These are phyloP conservation scores for Brassica hybrid DNA, from an alignment of 441 rosid species.

Conservation along the genomic window DNA sequence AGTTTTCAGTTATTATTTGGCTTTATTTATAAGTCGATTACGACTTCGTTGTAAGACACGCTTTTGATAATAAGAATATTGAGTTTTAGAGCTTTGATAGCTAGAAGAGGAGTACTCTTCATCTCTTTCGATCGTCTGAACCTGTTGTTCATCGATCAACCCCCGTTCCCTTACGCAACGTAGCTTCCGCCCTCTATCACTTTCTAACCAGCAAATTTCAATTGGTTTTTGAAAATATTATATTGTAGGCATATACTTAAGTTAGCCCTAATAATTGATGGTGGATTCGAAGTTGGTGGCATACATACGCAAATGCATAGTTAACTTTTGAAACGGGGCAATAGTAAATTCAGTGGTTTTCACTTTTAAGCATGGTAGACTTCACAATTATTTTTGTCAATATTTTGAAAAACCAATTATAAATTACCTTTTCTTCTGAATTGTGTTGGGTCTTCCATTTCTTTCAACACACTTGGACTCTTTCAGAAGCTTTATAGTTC, in stretches of 20 bases:
- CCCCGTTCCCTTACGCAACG: no score
- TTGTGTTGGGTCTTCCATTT: not conserved
- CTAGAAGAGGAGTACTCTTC: no score
- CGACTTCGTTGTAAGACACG: no score
- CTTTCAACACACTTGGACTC: not conserved
- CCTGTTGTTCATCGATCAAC: no score
- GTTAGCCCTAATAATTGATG: not conserved
- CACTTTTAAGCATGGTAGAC: not conserved
- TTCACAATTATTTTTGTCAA: not conserved
- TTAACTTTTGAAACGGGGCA: conserved; percentile 4
- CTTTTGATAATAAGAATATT: no score
- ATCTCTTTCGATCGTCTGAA: no score
- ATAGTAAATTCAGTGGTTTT: conserved; percentile 5
- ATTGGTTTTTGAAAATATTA: not conserved
- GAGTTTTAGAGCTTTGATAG: no score
- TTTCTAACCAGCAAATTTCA: not conserved
- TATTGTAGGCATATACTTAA: conserved; percentile 1
- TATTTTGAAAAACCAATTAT: not conserved
- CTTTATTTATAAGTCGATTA: no score
- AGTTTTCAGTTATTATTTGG: no score
- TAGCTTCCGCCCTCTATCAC: no score
- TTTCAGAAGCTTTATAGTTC: conserved; percentile 3
- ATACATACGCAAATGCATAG: not conserved
- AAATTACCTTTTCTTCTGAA: not conserved
- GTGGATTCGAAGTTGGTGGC: conserved; percentile 19